Evolutionary conservation across 495 filamentous ascomycete species (phyloP).

Genomic region (Talaromyces trachyspermus): DNA sequence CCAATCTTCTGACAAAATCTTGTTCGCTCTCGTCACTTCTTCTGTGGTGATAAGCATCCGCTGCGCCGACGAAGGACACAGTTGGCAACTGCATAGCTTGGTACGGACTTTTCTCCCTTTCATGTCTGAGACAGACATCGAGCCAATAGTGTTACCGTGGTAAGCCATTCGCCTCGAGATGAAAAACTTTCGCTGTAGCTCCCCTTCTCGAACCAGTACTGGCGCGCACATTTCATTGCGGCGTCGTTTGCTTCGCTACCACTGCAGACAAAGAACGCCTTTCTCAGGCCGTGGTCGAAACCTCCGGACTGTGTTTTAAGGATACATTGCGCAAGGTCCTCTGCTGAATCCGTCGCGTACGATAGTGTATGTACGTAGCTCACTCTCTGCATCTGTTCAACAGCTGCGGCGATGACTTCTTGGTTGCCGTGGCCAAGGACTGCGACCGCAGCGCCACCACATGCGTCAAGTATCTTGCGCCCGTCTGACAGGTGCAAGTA

Average conservation of each 20-base stretch:
- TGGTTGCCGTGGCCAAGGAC: conserved; percentile 41
- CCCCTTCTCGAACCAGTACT: conserved; percentile 27
- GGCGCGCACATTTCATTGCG: conserved; percentile 47
- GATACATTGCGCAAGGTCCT: conserved; percentile 27
- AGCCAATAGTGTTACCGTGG: conserved; percentile 65
- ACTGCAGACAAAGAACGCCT: conserved; percentile 17
- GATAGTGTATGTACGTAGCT: conserved; percentile 35
- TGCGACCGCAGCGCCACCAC: conserved; percentile 28
- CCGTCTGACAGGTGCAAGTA: conserved; percentile 35
- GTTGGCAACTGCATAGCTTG: conserved; percentile 52
- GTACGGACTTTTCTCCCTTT: conserved; percentile 51
- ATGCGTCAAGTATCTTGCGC: conserved; percentile 46
- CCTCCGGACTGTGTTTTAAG: conserved; percentile 39
- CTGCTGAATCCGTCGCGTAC: conserved; percentile 26
- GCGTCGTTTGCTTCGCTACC: conserved; percentile 51
- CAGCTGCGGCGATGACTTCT: conserved; percentile 18
- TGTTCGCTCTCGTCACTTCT: conserved; percentile 24
- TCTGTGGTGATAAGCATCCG: conserved; percentile 53
- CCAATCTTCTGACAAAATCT: conserved; percentile 51
- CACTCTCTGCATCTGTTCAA: conserved; percentile 29
- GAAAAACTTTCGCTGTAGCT: conserved; percentile 40
- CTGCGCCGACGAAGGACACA: conserved; percentile 54
- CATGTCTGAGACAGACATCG: conserved; percentile 57
- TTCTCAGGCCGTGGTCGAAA: conserved; percentile 12
- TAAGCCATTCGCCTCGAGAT: conserved; percentile 59